Conservation (phyloP, 2,329 filamentous ascomycete genomes). For the Leptoxyphium fumago region DNA sequence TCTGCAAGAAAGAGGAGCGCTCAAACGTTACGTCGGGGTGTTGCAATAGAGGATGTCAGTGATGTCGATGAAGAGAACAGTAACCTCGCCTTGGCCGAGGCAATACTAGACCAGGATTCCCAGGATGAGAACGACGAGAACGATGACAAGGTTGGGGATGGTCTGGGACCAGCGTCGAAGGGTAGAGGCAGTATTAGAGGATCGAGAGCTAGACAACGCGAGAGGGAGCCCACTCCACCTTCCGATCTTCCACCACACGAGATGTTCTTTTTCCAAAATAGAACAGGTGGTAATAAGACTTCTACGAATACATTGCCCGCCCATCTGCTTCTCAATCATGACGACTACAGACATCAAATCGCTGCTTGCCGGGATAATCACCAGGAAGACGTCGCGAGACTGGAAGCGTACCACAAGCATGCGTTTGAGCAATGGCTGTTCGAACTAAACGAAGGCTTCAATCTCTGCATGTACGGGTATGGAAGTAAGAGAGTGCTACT, state of each 20-base stretch:
- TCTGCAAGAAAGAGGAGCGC: conserved; percentile 81
- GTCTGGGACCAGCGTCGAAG: conserved; percentile 29
- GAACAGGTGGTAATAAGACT: conserved; percentile 65
- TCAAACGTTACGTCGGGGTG: conserved; percentile 57
- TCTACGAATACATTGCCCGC: conserved; percentile 72
- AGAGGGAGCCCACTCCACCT: conserved; percentile 64
- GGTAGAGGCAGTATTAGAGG: conserved; percentile 27
- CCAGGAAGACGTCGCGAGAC: conserved; percentile 50
- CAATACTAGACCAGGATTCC: conserved; percentile 49
- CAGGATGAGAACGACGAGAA: conserved; percentile 24
- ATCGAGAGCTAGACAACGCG: conserved; percentile 38
- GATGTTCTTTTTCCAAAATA: conserved; percentile 85
- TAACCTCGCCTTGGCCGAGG: conserved; percentile 50
- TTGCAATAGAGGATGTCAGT: conserved; percentile 46
- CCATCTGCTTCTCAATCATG: conserved; percentile 66
- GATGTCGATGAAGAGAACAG: conserved; percentile 51
- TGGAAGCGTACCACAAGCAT: conserved; percentile 60
- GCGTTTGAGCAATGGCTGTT: conserved; percentile 89
- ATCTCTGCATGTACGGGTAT: conserved; percentile 81
- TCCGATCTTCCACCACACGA: conserved; percentile 75
- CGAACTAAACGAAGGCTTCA: conserved; percentile 75
- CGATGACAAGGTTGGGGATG: conserved; percentile 22
- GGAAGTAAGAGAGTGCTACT: conserved; percentile 73
- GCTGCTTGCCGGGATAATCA: conserved; percentile 55
- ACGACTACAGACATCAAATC: conserved; percentile 70